Conservation (phyloP, 352 stramenopile genomes). For the Phytophthora sp. region DNA sequence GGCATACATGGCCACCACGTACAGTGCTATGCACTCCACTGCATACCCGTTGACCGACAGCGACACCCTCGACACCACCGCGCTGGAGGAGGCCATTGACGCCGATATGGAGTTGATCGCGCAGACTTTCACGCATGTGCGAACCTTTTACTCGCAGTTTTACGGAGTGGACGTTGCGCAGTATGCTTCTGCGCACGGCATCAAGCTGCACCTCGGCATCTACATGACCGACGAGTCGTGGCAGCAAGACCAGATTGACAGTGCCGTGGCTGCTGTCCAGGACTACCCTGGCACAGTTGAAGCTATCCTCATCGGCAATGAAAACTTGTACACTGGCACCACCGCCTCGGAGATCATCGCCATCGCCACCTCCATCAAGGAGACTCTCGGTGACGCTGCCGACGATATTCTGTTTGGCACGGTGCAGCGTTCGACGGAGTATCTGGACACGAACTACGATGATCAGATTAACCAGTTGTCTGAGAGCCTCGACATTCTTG, state of each 20-base stretch:
- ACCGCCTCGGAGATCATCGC: constrained; percentile 45
- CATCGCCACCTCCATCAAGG: constrained; percentile 45
- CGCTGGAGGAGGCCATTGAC: constrained; percentile 42
- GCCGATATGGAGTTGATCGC: constrained; percentile 59
- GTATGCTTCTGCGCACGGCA: constrained; percentile 48
- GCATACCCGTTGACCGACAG: constrained; percentile 55
- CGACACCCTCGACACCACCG: constrained; percentile 31
- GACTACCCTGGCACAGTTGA: constrained; percentile 58
- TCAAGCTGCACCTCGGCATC: constrained; percentile 71
- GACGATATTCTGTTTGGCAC: constrained; percentile 59
- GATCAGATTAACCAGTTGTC: constrained; percentile 48
- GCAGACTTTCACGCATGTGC: constrained; percentile 58
- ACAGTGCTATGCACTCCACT: constrained; percentile 65
- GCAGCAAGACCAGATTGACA: constrained; percentile 53
- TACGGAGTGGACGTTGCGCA: constrained; percentile 53
- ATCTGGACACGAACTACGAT: constrained; percentile 49
- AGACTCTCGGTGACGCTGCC: constrained; percentile 33
- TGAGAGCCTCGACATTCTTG: constrained; percentile 56
- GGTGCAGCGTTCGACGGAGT: constrained; percentile 68
- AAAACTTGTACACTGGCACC: constrained; percentile 47
- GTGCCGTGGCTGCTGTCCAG: constrained; percentile 51
- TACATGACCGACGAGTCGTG: constrained; percentile 62
- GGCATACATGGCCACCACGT: constrained; percentile 55
- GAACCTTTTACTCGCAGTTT: constrained; percentile 69
- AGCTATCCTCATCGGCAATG: constrained; percentile 65